Conservation (phyloP, 2,329 filamentous ascomycete species). For the Trichoderma aggressivum region DNA sequence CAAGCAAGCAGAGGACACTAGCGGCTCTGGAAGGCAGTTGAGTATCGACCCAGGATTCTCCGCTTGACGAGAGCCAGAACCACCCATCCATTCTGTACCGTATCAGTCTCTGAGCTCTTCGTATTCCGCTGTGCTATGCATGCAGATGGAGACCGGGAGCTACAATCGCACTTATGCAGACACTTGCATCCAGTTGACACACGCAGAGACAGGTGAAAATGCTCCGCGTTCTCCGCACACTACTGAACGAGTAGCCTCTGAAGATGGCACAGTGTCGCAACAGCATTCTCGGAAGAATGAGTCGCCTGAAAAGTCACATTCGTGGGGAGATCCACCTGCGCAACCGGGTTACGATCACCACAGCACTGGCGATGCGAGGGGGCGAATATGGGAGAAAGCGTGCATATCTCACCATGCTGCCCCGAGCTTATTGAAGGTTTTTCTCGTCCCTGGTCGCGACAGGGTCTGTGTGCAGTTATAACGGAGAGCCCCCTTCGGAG, state of each 20-base stretch:
- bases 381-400: neutral
- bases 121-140: slow-evolving; percentile 17
- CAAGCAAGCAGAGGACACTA: neutral
- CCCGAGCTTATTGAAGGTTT: neutral
- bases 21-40: neutral
- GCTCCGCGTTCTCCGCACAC: slow-evolving; percentile 11
- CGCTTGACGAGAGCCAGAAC: slow-evolving; percentile 7
- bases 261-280: neutral
- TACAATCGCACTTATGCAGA: slow-evolving; percentile 15
- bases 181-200: neutral
- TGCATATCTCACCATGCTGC: neutral
- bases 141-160: slow-evolving; percentile 17
- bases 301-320: slow-evolving; percentile 10
- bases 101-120: slow-evolving; percentile 8
- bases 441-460: neutral
- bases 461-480: neutral
- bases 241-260: neutral
- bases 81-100: slow-evolving; percentile 10
- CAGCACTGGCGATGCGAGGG: slow-evolving; percentile 6
- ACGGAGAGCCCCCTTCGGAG: slow-evolving; percentile 1
- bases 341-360: neutral
- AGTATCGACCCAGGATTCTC: slow-evolving; percentile 9
- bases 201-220: slow-evolving; percentile 1
- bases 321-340: slow-evolving; percentile 11
- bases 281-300: neutral